Evolutionary conservation across 2,329 filamentous ascomycete species (phyloP).

Genomic region (Clonostachys chloroleuca): DNA sequence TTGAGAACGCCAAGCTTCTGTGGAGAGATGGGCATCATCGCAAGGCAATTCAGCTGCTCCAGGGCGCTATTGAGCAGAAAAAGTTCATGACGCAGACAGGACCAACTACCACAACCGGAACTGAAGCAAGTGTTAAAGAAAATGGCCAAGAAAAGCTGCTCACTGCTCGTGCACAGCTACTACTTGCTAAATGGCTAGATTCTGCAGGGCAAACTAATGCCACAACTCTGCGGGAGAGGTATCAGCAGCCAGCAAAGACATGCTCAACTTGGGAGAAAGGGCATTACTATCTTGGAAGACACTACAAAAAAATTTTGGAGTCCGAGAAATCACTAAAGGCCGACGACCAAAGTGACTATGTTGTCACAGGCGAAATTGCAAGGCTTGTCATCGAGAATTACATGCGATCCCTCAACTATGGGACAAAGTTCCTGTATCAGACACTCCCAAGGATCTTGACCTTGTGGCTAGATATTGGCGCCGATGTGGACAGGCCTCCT

Average conservation of each 20-base stretch:
- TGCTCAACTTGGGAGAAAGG: conserved; percentile 85
- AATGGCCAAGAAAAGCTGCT: conserved; percentile 54
- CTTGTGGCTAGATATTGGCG: conserved; percentile 88
- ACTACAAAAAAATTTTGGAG: conserved; percentile 95
- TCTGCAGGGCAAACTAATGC: conserved; percentile 90
- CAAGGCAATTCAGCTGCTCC: conserved; percentile 88
- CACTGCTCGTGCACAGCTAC: conserved; percentile 74
- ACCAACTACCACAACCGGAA: conserved; percentile 18
- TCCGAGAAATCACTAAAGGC: conserved; percentile 75
- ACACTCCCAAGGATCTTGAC: conserved; percentile 89
- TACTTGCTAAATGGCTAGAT: conserved; percentile 96
- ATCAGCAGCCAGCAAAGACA: conserved; percentile 74
- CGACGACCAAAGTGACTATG: conserved; percentile 73
- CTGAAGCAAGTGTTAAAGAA: conserved; percentile 23
- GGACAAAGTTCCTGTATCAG: conserved; percentile 94
- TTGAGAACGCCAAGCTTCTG: conserved; percentile 88
- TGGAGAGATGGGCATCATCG: conserved; percentile 93
- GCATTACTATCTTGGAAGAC: conserved; percentile 92
- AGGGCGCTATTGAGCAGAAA: conserved; percentile 78
- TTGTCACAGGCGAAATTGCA: conserved; percentile 75
- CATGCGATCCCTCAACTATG: conserved; percentile 77
- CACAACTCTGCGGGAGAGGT: conserved; percentile 72
- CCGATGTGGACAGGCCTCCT: conserved; percentile 61
- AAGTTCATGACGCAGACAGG: conserved; percentile 58
- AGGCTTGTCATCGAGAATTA: conserved; percentile 94